Evolutionary conservation across 805 yeast genomes (phyloP), one percentile per base, ranked within the genome.

Genomic region (Barnettozyma californica): DNA sequence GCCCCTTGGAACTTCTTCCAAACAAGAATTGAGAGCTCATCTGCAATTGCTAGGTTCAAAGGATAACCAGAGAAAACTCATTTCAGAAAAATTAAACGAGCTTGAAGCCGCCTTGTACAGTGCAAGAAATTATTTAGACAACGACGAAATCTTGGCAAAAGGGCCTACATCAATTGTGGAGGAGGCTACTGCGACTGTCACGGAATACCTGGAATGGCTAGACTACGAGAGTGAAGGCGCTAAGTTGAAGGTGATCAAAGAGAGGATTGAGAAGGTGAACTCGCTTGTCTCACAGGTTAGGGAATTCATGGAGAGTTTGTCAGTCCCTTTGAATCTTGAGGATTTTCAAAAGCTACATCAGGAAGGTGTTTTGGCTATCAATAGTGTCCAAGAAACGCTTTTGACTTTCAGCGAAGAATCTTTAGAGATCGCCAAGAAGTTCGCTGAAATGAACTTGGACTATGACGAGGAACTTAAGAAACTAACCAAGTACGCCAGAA

Each of bases 41-140:
- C 70, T 92, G 56, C 65, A 67, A 35, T 68, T 68, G 16, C 71
- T 84, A 62, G 81, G 78, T 49, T 60, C 63, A 20, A 71, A 71
- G 48, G 96, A 89, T 56, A 65, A 68, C 13, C 79, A 73, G 46
- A 73, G 87, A 46, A 66, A 68, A 26, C 66, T 70, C 46, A 67
- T 78, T 37, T 86, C 86, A 41, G 80, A 79, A 48, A 67, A 77
- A 27, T 76, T 79, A 55, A 92, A 91, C 64, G 67, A 73, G 33
- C 74, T 92, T 19, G 98, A 92, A 66, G 75, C 81, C 19, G 68
- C 77, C n/a, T 70, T 90, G 46, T 91, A 92, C 68, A 75, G 75
- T 49, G 71, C 87, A 27, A 79, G 95, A 49, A 72, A 77, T 9
- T 73, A 69, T 45, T 57, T 87, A 18, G 84, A 79, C 16, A 80